Evolutionary conservation across 2,329 filamentous ascomycete species (phyloP).

Genomic region (Dothideomycetidae sp.): DNA sequence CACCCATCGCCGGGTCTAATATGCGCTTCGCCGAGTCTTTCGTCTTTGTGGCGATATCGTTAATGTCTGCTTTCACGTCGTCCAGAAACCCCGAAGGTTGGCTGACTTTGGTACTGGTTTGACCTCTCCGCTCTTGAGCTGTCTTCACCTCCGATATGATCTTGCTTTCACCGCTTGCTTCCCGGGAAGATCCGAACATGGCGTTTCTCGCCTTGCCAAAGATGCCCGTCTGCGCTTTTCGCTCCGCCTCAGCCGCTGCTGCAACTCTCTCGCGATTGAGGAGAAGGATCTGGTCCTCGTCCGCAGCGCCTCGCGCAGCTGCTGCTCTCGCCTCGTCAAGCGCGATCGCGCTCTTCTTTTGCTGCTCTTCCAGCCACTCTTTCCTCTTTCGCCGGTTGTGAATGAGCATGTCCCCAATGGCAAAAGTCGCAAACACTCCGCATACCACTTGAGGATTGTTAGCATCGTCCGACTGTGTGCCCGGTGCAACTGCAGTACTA

Average conservation of each 20-base stretch:
- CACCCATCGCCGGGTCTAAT: constrained; percentile 20
- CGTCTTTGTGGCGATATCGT: constrained; percentile 9
- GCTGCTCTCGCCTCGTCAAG: constrained; percentile 32
- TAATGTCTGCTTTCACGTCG: constrained; percentile 5
- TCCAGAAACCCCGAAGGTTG: constrained; percentile 6
- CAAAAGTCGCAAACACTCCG: constrained; percentile 47
- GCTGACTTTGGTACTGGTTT: not conserved
- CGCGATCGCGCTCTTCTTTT: constrained; percentile 29
- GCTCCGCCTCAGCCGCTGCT: constrained; percentile 37
- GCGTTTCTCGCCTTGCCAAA: constrained; percentile 21
- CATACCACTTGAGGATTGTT: constrained; percentile 35
- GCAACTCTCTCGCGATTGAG: constrained; percentile 48
- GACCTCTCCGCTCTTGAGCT: constrained; percentile 3
- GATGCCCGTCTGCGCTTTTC: constrained; percentile 23
- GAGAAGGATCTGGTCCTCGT: constrained; percentile 37
- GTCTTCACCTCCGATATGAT: constrained; percentile 17
- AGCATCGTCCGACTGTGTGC: not conserved
- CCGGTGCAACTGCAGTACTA: not conserved
- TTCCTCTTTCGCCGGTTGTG: constrained; percentile 52
- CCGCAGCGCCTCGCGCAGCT: constrained; percentile 29
- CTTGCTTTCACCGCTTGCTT: constrained; percentile 25
- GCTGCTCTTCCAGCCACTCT: constrained; percentile 44
- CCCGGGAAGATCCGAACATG: constrained; percentile 22
- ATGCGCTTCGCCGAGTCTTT: constrained; percentile 1
- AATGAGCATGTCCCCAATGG: constrained; percentile 50